phyloP scores from a whole-genome alignment of 768 basidiomycete genomes.

The Mycena kentingensis region DNA sequence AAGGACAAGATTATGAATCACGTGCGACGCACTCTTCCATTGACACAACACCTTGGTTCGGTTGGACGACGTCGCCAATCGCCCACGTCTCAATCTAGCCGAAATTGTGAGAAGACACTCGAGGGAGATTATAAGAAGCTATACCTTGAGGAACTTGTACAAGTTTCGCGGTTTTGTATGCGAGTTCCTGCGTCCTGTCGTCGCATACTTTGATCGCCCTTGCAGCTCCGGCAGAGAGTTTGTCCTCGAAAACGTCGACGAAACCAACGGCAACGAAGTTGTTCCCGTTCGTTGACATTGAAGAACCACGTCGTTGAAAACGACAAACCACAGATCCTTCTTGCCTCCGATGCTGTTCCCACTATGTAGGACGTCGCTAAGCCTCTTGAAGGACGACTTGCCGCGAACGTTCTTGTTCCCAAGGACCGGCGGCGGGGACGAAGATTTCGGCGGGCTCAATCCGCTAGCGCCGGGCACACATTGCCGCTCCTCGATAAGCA shows the following conservation, averaged over 20 bases:
- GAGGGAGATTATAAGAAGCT: constrained; percentile 17
- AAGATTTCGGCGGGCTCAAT: constrained; percentile 36
- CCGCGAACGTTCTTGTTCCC: constrained; percentile 68
- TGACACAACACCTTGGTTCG: constrained; percentile 77
- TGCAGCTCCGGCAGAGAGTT: constrained; percentile 83
- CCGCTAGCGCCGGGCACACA: constrained; percentile 42
- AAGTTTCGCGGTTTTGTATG: constrained; percentile 86
- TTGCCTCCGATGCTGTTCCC: constrained; percentile 61
- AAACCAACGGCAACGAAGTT: constrained; percentile 78
- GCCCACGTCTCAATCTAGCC: constrained; percentile 84
- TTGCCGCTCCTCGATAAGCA: constrained; percentile 81
- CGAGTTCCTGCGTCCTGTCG: constrained; percentile 71
- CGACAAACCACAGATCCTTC: constrained; percentile 92
- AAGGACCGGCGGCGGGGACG: constrained; percentile 43
- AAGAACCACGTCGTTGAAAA: constrained; percentile 94
- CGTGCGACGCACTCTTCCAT: constrained; percentile 81
- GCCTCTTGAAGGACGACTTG: constrained; percentile 84
- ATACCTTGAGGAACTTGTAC: constrained; percentile 89
- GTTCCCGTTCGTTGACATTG: constrained; percentile 90
- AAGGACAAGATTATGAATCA: neutral
- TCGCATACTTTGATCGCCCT: constrained; percentile 83
- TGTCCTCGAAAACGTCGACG: constrained; percentile 65
- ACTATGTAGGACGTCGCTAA: constrained; percentile 83
- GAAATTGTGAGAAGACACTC: constrained; percentile 8
- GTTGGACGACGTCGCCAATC: constrained; percentile 74